Base-by-base conservation (phyloP, 352 stramenopile species). In the Thraustotheca clavata region DNA sequence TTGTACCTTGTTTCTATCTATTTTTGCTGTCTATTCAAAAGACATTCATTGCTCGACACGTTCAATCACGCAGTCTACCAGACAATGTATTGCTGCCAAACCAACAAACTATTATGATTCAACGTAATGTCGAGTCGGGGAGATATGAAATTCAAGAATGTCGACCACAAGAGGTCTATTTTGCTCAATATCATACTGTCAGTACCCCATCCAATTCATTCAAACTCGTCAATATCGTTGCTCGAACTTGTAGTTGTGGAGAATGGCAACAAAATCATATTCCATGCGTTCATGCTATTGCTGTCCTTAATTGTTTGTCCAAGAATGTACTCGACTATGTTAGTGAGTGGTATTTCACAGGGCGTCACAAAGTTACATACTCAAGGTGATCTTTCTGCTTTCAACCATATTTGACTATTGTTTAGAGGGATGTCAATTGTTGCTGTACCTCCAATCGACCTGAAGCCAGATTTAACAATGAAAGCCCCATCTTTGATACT, bases 1-100 rank as follows among this genome's bases (percentile, higher is more conserved):
- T 65, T 46, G 57, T 54, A 18, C 57, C 57, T 3, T 65, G 57
- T 31, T 65, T 65, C 29, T 65, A 65, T 34, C 57, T 65, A 40
- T 38, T 65, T 33, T 32, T 55, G 11, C 57, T 65, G 9, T 36
- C 35, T 14, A 50, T 65, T 33, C 41, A 65, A 14, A 16, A 34
- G 3, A 31, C 57, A 20, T 12, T 35, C 4, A 12, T 38, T 14
- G 24, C 8, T 27, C 57, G 57, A 1, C 31, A 36, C 4, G 32
- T 18, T 20, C 9, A 16, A 8, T 24, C 47, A 14, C 18, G 35
- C 1, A 5, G 36, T 26, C 18, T 54, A 18, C 46, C 35, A 40
- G 57, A 65, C 57, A 18, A 36, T 4, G 24, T 55, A 11, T 46
- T 65, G 2, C 24, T 65, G 2, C 57, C 57, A 20, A 36, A 20